Conservation (phyloP, 2,329 filamentous ascomycete species). For the Colletotrichum agaves region DNA sequence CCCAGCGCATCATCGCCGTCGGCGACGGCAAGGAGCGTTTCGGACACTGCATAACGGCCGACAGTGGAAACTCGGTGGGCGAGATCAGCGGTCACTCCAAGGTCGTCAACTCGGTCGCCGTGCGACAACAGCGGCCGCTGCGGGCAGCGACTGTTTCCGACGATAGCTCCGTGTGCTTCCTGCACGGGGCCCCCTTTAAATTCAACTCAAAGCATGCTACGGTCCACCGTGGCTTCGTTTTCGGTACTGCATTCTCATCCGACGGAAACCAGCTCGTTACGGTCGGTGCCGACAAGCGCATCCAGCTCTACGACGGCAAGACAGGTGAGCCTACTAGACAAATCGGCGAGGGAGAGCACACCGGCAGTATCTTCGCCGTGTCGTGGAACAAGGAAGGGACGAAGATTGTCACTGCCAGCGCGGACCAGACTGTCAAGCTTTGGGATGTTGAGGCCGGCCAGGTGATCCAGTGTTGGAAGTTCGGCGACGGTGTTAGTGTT, state of each 20-base stretch:
- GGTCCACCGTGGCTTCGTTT: constrained; percentile 89
- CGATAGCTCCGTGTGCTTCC: constrained; percentile 89
- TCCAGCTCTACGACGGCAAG: constrained; percentile 97
- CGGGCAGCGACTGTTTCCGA: constrained; percentile 92
- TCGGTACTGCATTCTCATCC: constrained; percentile 88
- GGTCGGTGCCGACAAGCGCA: constrained; percentile 90
- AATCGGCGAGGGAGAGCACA: constrained; percentile 87
- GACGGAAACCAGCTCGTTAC: constrained; percentile 86
- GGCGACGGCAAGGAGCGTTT: constrained; percentile 94
- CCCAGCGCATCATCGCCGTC: constrained; percentile 94
- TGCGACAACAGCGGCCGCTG: constrained; percentile 90
- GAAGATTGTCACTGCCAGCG: constrained; percentile 88
- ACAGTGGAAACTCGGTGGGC: constrained; percentile 95
- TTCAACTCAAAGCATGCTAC: constrained; percentile 85
- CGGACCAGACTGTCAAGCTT: constrained; percentile 92
- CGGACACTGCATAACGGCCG: constrained; percentile 92
- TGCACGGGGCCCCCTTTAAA: constrained; percentile 95
- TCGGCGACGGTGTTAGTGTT: constrained; percentile 79
- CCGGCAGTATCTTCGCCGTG: constrained; percentile 90
- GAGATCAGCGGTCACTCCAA: constrained; percentile 94
- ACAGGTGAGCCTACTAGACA: constrained; percentile 84
- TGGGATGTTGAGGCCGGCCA: constrained; percentile 90
- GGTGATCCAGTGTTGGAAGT: constrained; percentile 82
- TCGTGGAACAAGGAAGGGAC: constrained; percentile 91
- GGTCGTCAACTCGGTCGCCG: constrained; percentile 88